Base-by-base conservation (phyloP, 768 basidiomycete species). In the Trametes punicea region DNA sequence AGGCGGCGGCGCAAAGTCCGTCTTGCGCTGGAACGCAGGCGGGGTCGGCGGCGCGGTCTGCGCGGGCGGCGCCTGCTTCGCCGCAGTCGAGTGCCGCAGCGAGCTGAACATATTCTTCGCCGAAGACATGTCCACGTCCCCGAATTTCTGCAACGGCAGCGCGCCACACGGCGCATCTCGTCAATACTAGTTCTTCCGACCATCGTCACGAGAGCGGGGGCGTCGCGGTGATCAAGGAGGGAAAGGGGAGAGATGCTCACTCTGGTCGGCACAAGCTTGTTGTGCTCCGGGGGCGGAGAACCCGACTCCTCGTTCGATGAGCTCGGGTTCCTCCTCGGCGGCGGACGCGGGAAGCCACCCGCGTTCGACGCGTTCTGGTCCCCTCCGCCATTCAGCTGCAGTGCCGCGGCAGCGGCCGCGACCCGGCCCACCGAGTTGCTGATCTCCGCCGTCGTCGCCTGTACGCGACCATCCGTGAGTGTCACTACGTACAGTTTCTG, bases 121-220 rank as follows among this genome's bases (percentile, higher is more conserved):
- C 1, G 82, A 81, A 0, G 81, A 76, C 36, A 77, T 77, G 67
- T 85, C 80, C 21, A 85, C 73, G 55, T 81, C 76, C n/a, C 82
- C 82, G 50, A 85, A 75, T 79, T 75, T 81, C 84, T 85, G 60
- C 27, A 20, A 25, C 33, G 11, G n/a, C n/a, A n/a, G n/a, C n/a
- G n/a, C n/a, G n/a, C n/a, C n/a, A n/a, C n/a, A n/a, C n/a, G n/a
- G n/a, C n/a, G n/a, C n/a, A n/a, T n/a, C n/a, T n/a, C n/a, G n/a
- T n/a, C n/a, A n/a, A n/a, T n/a, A n/a, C n/a, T 26, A 21, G 16
- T 5, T 18, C 9, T 23, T 11, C 20, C 4, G 44, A 6, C 20
- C 5, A 21, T 36, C 3, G 34, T 18, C 15, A 41, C 16, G 25
- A 18, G 16, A 9, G 18, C 15, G 31, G 38, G 4, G 20, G 23